A percentile compares a stretch with the other conserved stretches of the same genome.
These are phyloP conservation scores for Takashimella tepidaria DNA, from an alignment of 1,284 basidiomycete species.

Conservation along the genomic window DNA sequence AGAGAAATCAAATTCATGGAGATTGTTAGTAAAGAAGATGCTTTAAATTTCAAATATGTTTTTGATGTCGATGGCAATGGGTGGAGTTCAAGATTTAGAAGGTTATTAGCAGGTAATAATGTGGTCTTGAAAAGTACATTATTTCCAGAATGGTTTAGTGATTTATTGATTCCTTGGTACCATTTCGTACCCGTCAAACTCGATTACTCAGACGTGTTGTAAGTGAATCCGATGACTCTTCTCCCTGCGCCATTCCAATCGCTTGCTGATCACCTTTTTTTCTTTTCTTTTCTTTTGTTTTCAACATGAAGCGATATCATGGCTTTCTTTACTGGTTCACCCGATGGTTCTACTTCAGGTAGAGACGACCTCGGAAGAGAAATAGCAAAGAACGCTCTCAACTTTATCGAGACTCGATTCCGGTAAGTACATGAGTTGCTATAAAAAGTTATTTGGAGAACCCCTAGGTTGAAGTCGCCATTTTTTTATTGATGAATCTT, in stretches of 20 bases:
- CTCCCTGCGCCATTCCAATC: too few relatives aligned
- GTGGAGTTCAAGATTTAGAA: conserved; percentile 46
- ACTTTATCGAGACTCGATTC: conserved; percentile 46
- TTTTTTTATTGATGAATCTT: not conserved
- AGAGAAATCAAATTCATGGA: conserved; percentile 39
- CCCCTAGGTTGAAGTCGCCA: not conserved
- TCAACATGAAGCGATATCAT: conserved; percentile 42
- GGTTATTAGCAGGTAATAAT: conserved; percentile 37
- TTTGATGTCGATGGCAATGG: conserved; percentile 51
- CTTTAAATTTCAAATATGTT: conserved; percentile 40
- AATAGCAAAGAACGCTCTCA: conserved; percentile 44
- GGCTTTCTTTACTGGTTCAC: conserved; percentile 49
- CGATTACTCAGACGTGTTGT: conserved; percentile 47
- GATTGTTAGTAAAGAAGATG: conserved; percentile 24
- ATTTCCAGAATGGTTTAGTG: conserved; percentile 36
- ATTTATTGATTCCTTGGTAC: conserved; percentile 43
- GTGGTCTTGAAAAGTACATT: conserved; percentile 42
- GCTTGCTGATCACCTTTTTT: not conserved
- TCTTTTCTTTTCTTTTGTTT: not conserved
- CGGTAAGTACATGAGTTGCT: conserved; percentile 22
- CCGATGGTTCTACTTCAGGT: conserved; percentile 39
- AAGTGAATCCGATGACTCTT: too few relatives aligned
- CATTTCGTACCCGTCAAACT: conserved; percentile 45
- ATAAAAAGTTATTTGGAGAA: not conserved
- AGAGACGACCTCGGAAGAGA: conserved; percentile 45